Evolutionary conservation across 352 stramenopile species (phyloP), one percentile per base, ranked within the genome.

Genomic region (Globisporangium spiculum): DNA sequence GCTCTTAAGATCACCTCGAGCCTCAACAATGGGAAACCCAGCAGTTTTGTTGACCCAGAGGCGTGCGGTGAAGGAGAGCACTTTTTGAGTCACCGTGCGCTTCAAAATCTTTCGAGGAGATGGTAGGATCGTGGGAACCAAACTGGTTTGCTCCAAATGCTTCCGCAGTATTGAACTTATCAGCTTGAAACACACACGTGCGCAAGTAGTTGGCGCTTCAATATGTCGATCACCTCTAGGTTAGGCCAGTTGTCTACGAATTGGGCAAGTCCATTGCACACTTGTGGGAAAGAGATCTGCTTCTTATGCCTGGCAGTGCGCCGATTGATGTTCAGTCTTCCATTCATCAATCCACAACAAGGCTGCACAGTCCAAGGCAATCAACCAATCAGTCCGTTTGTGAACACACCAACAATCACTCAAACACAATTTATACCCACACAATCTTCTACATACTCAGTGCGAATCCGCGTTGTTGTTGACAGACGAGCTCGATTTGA

Each of bases 381-480:
- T 52, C 44, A 52, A 52, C 9, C 18, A 10, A 44, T 44, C 7
- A 52, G 3, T 22, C 4, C 44, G 22, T 52, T 52, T 7, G 9
- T 22, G 18, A 22, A 52, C 44, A 52, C 5, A 20, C 44, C 16
- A 52, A 48, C 0, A 52, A 22, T 7, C 44, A 52, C 44, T 32
- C 27, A 32, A 32, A 32, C 27, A 30, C 48, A 27, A 20, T 4
- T 41, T 1, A 26, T 27, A 55, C 48, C 12, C 20, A 54, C 48
- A 30, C n/a, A 27, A 55, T 60, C 27, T 60, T 9, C 2, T 22
- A 12, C 53, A 34, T 30, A 24, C 52, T 41, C 27, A 60, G 3
- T 24, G 54, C 18, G 16, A 32, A 22, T 60, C 54, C 16, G 54
- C 61, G 22, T 59, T 67, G 50, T 69, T 46, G 41, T 20, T 63